Conservation (phyloP, 1,284 basidiomycete species). For the Pseudozyma sp. region DNA sequence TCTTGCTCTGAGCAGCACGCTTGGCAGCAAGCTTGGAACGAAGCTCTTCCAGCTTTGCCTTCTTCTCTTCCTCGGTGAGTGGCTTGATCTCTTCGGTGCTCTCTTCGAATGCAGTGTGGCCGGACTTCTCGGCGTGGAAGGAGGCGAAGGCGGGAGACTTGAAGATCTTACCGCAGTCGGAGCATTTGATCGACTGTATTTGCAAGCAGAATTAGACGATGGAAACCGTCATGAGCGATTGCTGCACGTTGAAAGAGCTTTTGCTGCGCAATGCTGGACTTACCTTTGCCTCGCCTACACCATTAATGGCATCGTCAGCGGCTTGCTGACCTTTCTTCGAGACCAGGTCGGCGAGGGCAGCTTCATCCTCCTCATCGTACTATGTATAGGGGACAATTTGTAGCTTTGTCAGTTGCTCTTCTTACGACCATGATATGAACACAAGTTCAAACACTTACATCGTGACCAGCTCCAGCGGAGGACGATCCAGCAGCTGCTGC, state of each 20-base stretch:
- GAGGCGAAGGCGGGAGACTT: constrained; percentile 87
- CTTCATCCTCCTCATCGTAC: constrained; percentile 62
- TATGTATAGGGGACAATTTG: background rate
- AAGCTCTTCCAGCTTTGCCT: constrained; percentile 79
- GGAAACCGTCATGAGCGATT: background rate
- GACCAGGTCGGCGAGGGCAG: constrained; percentile 53
- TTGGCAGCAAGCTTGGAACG: constrained; percentile 61
- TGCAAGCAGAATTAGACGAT: background rate
- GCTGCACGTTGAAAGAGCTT: background rate
- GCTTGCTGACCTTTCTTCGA: constrained; percentile 55
- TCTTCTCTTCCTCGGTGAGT: constrained; percentile 93
- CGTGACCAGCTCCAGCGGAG: constrained; percentile 27
- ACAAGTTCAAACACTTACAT: constrained; percentile 22
- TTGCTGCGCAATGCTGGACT: background rate
- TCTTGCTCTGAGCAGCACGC: constrained; percentile 58
- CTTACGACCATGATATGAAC: background rate
- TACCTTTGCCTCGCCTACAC: constrained; percentile 56
- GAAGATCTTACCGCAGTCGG: constrained; percentile 67
- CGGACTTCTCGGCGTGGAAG: constrained; percentile 94
- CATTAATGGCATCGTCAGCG: constrained; percentile 46
- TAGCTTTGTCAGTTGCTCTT: too few relatives aligned
- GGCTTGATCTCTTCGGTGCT: constrained; percentile 95
- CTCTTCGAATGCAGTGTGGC: constrained; percentile 88
- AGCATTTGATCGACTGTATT: constrained; percentile 62
- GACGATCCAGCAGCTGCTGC: constrained; percentile 14